Evolutionary conservation across 176 grass and related monocot species (phyloP), one percentile per base, ranked within the genome.

Genomic region (Ensete glaucum): DNA sequence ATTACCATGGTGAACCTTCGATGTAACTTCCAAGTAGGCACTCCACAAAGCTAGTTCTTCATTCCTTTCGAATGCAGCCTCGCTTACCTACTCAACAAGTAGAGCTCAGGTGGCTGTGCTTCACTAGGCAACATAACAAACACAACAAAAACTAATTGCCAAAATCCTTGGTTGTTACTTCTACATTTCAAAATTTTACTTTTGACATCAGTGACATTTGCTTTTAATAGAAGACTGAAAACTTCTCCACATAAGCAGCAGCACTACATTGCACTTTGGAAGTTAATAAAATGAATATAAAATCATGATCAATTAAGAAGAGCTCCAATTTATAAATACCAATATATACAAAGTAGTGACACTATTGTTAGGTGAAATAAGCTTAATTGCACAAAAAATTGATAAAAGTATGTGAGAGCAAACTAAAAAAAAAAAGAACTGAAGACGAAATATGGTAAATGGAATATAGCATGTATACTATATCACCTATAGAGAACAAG

Each of bases 1-100:
- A 54, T 57, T 97, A 97, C 94, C 94, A 51, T 88, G 82, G 77
- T 93, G 77, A 64, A 93, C 89, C 71, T 85, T 97, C 57, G 85
- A 74, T 70, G 78, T 78, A 77, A 78, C 84, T 69, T 88, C 85
- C 84, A 93, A 58, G 74, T 84, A 97, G 60, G 82, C 82, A 22
- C 53, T 87, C 94, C 94, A 97, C 58, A 97, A 64, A 77, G 80
- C 85, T 43, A 21, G 79, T 72, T 97, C 94, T 85, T 93, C 88
- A 11, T 84, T 82, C 79, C 91, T 97, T 69, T 97, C 90, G 65
- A 93, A 97, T 58, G 57, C 62, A 59, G 68, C 79, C 62, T 83
- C 71, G 51, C 77, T 71, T 0, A 97, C 83, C 94, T 97, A 70
- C 67, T 73, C 17, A 54, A 74, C 2, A 75, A 21, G 25, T 55